Evolutionary conservation across 2,329 filamentous ascomycete genomes (phyloP).

Genomic region (Exutisphaerella laricina): DNA sequence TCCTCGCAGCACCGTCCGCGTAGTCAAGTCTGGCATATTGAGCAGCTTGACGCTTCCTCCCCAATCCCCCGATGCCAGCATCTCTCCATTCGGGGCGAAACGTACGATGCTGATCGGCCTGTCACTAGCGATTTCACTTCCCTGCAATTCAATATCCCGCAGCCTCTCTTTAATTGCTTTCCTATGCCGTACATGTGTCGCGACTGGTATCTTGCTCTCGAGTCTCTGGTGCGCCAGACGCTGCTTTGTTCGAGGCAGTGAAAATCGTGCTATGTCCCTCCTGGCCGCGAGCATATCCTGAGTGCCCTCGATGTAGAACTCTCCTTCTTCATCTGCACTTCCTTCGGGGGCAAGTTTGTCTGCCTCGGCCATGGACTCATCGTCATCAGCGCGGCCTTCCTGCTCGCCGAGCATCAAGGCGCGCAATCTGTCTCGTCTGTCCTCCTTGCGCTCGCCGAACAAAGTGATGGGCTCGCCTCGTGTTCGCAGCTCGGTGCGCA

Average conservation of each 20-base stretch:
- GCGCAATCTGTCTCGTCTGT: slow-evolving; percentile 79
- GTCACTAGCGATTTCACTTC: slow-evolving; percentile 87
- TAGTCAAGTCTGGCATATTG: slow-evolving; percentile 73
- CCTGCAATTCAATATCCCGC: slow-evolving; percentile 80
- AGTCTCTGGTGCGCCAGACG: slow-evolving; percentile 70
- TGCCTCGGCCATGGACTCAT: slow-evolving; percentile 58
- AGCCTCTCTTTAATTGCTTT: slow-evolving; percentile 82
- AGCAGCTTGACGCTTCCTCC: slow-evolving; percentile 82
- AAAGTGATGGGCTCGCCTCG: slow-evolving; percentile 90
- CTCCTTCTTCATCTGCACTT: slow-evolving; percentile 76
- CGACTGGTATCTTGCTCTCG: slow-evolving; percentile 76
- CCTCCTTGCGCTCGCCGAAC: slow-evolving; percentile 82
- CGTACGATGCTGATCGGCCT: slow-evolving; percentile 86
- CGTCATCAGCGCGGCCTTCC: slow-evolving; percentile 50
- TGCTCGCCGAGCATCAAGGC: slow-evolving; percentile 67
- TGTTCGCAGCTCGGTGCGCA: slow-evolving; percentile 73
- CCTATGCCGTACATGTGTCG: slow-evolving; percentile 87
- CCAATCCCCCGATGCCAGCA: slow-evolving; percentile 89
- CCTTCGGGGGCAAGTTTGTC: slow-evolving; percentile 49
- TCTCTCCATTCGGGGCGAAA: slow-evolving; percentile 77
- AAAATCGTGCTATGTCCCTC: slow-evolving; percentile 73
- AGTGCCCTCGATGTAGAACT: slow-evolving; percentile 87
- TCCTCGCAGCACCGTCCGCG: slow-evolving; percentile 68
- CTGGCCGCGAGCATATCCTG: slow-evolving; percentile 69
- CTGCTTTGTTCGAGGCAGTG: slow-evolving; percentile 72